These are phyloP conservation scores for Tolypocladium capitatum DNA, from an alignment of 2,329 filamentous ascomycete species.

Conservation along the genomic window DNA sequence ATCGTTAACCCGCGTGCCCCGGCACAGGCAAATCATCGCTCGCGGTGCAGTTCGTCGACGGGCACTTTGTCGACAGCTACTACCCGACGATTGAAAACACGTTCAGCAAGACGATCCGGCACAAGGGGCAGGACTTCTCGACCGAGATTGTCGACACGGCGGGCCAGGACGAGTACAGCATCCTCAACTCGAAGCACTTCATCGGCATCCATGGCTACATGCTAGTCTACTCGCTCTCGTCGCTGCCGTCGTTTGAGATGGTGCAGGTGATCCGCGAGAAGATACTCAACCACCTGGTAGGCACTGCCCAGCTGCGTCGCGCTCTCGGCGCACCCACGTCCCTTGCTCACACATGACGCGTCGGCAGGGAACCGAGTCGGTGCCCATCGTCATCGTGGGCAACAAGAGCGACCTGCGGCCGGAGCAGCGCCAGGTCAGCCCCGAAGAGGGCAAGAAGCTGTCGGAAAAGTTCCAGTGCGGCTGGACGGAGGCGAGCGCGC, in stretches of 20 bases:
- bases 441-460: slow-evolving; percentile 74
- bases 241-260: slow-evolving; percentile 93
- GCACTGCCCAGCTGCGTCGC: slow-evolving; percentile 15
- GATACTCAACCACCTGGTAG: slow-evolving; percentile 87
- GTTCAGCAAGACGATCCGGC: slow-evolving; percentile 88
- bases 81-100: slow-evolving; percentile 99
- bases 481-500: slow-evolving; percentile 88
- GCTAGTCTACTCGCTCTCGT: slow-evolving; percentile 95
- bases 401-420: slow-evolving; percentile 93
- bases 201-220: slow-evolving; percentile 99
- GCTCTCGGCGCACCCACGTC: not conserved
- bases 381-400: slow-evolving; percentile 87
- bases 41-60: slow-evolving; percentile 92
- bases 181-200: slow-evolving; percentile 96
- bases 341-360: not conserved
- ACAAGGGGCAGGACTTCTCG: slow-evolving; percentile 83
- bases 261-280: slow-evolving; percentile 91
- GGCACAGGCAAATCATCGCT: slow-evolving; percentile 83
- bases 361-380: slow-evolving; percentile 69
- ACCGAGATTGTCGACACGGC: slow-evolving; percentile 98
- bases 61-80: slow-evolving; percentile 97
- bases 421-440: slow-evolving; percentile 81
- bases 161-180: slow-evolving; percentile 97
- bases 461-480: slow-evolving; percentile 81
- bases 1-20: not conserved